Evolutionary conservation across 1,284 basidiomycete genomes (phyloP), one percentile per base, ranked within the genome.

Genomic region (Puccinia novopanici): DNA sequence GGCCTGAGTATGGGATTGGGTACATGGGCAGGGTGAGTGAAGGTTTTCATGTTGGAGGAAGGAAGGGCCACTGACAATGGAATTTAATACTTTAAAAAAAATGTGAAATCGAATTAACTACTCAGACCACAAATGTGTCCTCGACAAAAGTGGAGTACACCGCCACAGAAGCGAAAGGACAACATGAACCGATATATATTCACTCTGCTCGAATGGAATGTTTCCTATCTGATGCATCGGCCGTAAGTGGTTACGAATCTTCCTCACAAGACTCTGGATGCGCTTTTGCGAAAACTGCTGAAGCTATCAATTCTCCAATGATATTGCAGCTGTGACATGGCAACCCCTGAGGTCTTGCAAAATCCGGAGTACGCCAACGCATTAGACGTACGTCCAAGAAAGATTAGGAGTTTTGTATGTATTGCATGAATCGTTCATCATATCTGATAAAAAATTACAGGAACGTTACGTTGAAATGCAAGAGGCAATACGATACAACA

Each of bases 21-120:
- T 19, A 74, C 72, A 42, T 40, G 45, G 54, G 72, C 30, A 74
- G 72, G 72, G 72, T 74, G 12, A 57, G n/a, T n/a, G n/a, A n/a
- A n/a, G n/a, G 72, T 48, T 52, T 48, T 42, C 30, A 65, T 19
- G 8, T 30, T 6, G 24, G 17, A n/a, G n/a, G n/a, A n/a, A n/a
- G n/a, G n/a, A n/a, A n/a, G n/a, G n/a, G n/a, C n/a, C n/a, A n/a
- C n/a, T n/a, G n/a, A n/a, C n/a, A n/a, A n/a, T n/a, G n/a, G n/a
- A n/a, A n/a, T n/a, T n/a, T n/a, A n/a, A n/a, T n/a, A n/a, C n/a
- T n/a, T n/a, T n/a, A n/a, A n/a, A n/a, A n/a, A n/a, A n/a, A n/a
- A n/a, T n/a, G n/a, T n/a, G n/a, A n/a, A n/a, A n/a, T n/a, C n/a
- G n/a, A n/a, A n/a, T n/a, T n/a, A n/a, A n/a, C n/a, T 68, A 8